Conservation (phyloP, 345 rosid genomes). For the Nephelium lappaceum region DNA sequence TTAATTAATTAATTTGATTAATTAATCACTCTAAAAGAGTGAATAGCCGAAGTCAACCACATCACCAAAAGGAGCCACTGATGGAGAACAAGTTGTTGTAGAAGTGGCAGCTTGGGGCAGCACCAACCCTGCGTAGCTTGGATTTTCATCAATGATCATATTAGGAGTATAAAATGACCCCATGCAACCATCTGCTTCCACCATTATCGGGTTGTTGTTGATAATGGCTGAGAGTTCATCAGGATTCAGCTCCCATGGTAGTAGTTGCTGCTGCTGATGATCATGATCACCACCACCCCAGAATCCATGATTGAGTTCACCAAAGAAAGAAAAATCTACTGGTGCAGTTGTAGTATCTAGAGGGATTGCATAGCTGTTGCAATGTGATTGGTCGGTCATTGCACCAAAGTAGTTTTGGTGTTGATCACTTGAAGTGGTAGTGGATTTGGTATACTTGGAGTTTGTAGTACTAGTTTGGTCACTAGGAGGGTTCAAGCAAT, state of each 20-base stretch:
- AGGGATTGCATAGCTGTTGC: conserved; percentile 18
- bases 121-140: conserved; percentile 18
- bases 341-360: neutral
- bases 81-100: conserved; percentile 28
- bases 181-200: conserved; percentile 42
- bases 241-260: conserved; percentile 48
- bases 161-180: conserved; percentile 26
- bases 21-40: conserved; percentile 32
- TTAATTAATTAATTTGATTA: neutral
- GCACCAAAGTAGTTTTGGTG: conserved; percentile 22
- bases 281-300: conserved; percentile 21
- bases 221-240: conserved; percentile 64
- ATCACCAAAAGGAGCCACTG: conserved; percentile 43
- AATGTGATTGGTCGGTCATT: conserved; percentile 19
- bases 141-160: conserved; percentile 9
- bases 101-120: conserved; percentile 40
- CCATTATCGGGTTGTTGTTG: conserved; percentile 41
- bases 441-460: conserved; percentile 14
- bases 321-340: conserved; percentile 22
- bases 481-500: conserved; percentile 77
- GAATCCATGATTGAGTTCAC: conserved; percentile 27
- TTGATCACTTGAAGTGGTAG: conserved; percentile 17
- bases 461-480: neutral
- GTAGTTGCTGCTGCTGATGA: conserved; percentile 17
- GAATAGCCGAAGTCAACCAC: conserved; percentile 48